Conservation (phyloP, 805 yeast genomes). For the Saturnispora kantuleensis region DNA sequence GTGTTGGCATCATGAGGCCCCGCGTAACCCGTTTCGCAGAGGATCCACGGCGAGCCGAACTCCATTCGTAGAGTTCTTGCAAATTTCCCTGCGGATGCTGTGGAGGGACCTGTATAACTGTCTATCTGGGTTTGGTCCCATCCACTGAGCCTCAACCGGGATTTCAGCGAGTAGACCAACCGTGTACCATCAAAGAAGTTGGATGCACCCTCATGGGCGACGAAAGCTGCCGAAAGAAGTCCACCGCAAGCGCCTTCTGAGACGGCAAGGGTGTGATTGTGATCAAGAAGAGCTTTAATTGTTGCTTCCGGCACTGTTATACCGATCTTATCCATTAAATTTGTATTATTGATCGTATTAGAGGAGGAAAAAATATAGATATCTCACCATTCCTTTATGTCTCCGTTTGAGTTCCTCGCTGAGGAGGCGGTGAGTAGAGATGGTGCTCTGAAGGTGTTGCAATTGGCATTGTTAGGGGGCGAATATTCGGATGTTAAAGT, state of each 20-base stretch:
- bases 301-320: constrained; percentile 2
- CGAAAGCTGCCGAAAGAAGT: constrained; percentile 65
- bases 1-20: constrained; percentile 50
- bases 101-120: constrained; percentile 74
- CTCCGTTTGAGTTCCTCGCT: not conserved
- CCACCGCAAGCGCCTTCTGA: constrained; percentile 93
- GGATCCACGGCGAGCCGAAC: constrained; percentile 71
- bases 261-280: constrained; percentile 61
- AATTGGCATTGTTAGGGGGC: constrained; percentile 34
- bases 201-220: constrained; percentile 81
- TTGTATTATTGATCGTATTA: not conserved
- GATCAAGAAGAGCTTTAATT: not conserved
- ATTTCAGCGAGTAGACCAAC: constrained; percentile 65
- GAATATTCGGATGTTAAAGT: constrained; percentile 40
- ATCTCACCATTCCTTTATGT: not conserved
- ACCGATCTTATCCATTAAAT: not conserved
- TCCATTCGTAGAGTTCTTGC: constrained; percentile 76
- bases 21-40: constrained; percentile 84
- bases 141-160: constrained; percentile 65
- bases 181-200: constrained; percentile 78
- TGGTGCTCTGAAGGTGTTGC: not conserved
- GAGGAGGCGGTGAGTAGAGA: not conserved
- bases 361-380: not conserved
- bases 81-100: constrained; percentile 59
- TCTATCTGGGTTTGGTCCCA: constrained; percentile 66